Conservation (phyloP, 768 basidiomycete species). For the Lactarius deliciosus region DNA sequence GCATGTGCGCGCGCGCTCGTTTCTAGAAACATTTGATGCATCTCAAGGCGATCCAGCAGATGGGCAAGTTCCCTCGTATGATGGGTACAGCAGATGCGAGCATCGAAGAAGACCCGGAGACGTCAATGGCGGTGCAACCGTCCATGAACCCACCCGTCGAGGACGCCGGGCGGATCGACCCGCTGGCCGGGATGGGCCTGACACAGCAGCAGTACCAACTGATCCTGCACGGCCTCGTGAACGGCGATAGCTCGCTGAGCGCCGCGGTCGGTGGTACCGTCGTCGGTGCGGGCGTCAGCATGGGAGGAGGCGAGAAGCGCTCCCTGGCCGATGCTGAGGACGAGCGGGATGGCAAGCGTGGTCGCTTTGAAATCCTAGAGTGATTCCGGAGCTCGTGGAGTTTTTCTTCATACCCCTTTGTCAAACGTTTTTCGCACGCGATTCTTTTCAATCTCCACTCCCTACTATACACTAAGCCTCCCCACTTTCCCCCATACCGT, state of each 20-base stretch:
- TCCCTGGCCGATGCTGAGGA: slow-evolving; percentile 35
- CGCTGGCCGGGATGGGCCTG: slow-evolving; percentile 83
- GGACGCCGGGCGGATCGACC: slow-evolving; percentile 53
- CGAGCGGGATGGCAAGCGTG: slow-evolving; percentile 41
- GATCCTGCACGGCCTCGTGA: slow-evolving; percentile 73
- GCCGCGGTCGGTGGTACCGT: slow-evolving; percentile 6
- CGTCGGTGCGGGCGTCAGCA: slow-evolving; percentile 41
- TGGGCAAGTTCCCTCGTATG: slow-evolving; percentile 28
- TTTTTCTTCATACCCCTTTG: slow-evolving; percentile 1
- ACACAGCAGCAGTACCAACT: slow-evolving; percentile 84
- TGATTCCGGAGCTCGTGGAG: slow-evolving; percentile 22
- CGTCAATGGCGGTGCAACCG: slow-evolving; percentile 37
- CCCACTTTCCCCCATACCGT: neutral
- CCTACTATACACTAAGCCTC: neutral
- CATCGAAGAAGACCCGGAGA: slow-evolving; percentile 46
- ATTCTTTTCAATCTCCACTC: neutral
- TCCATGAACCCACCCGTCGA: slow-evolving; percentile 26
- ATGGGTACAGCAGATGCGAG: slow-evolving; percentile 23
- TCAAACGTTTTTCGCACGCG: neutral
- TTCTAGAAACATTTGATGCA: slow-evolving; percentile 31
- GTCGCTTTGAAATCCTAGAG: slow-evolving; percentile 43
- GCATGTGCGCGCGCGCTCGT: slow-evolving; percentile 2
- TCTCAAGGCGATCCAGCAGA: slow-evolving; percentile 31
- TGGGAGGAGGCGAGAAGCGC: slow-evolving; percentile 27
- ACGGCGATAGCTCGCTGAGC: slow-evolving; percentile 44